Evolutionary conservation across 2,329 filamentous ascomycete species (phyloP), one percentile per base, ranked within the genome.

Genomic region (Sarocladium kiliense): DNA sequence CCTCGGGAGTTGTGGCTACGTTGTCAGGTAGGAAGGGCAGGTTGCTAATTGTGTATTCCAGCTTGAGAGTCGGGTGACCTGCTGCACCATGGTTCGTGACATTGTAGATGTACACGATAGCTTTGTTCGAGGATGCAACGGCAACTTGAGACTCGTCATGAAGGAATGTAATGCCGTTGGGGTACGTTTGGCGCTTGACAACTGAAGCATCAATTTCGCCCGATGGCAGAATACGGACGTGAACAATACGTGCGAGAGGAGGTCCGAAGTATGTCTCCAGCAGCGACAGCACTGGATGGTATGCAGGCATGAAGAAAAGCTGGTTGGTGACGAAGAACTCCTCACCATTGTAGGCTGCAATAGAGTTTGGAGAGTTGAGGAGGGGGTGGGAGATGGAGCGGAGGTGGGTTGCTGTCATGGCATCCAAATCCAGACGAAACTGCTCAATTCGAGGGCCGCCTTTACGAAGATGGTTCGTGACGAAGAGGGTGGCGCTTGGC

Each of bases 261-360:
- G 67, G 55, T 1, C 61, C 62, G 1, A 71, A 56, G 10, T 69
- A 69, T 0, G 68, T 72, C 60, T 77, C 74, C 0, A 71, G 1
- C 1, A 56, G 54, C 9, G 65, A 60, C 0, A 75, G 59, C 30
- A 32, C 7, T 7, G 7, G 30, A 32, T 32, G 6, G 7, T 32
- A 7, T 7, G 30, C 30, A 12, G 30, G 30, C 1, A 68, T 2
- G 55, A 75, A 69, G 58, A 64, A 54, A 57, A 75, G 71, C 56
- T 72, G 68, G 45, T 75, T 76, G 2, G 72, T 74, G 19, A 76
- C 66, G 53, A 70, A 71, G 19, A 77, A 60, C 55, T 75, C 71
- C 2, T 67, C 61, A 7, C 56, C 58, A 55, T 64, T 68, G 27
- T 71, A 56, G 1, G 72, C 54, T 2, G 63, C 62, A 14, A 77